phyloP scores from a whole-genome alignment of 306 rosid genomes.

The Cyamopsis tetragonoloba region DNA sequence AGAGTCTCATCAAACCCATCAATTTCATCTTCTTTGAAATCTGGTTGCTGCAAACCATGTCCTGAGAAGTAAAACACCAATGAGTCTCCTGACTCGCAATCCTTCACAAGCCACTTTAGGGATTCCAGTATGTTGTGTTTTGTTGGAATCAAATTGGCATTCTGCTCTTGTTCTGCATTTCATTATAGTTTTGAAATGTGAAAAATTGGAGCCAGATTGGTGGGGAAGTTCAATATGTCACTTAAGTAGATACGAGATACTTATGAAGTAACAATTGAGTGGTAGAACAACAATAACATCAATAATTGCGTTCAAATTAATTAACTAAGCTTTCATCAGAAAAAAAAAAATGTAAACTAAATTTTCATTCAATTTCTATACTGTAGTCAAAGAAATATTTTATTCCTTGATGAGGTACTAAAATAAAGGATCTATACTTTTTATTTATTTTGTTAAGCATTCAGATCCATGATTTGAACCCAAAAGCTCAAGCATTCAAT shows the following conservation, averaged over 20 bases:
- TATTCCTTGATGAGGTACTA: not conserved
- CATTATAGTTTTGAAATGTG: not conserved
- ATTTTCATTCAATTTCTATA: not conserved
- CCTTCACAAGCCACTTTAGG: conserved; percentile 80
- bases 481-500: too few relatives aligned
- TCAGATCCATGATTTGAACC: too few relatives aligned
- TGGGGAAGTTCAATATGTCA: not conserved
- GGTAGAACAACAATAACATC: not conserved
- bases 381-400: not conserved
- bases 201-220: not conserved
- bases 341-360: too few relatives aligned
- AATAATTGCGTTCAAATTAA: not conserved
- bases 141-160: conserved; percentile 40
- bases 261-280: not conserved
- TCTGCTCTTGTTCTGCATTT: conserved; percentile 40
- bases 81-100: conserved; percentile 49
- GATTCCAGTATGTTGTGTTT: conserved; percentile 58
- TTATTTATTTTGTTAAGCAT: not conserved
- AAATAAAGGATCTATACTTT: not conserved
- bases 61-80: conserved; percentile 91
- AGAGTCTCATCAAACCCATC: conserved; percentile 73
- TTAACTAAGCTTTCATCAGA: not conserved
- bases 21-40: conserved; percentile 54
- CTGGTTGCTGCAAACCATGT: conserved; percentile 68
- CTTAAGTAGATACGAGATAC: not conserved